A percentile compares a stretch with the other conserved stretches of the same genome.
phyloP scores from a whole-genome alignment of 495 filamentous ascomycete species.

The Aspergillus steynii region DNA sequence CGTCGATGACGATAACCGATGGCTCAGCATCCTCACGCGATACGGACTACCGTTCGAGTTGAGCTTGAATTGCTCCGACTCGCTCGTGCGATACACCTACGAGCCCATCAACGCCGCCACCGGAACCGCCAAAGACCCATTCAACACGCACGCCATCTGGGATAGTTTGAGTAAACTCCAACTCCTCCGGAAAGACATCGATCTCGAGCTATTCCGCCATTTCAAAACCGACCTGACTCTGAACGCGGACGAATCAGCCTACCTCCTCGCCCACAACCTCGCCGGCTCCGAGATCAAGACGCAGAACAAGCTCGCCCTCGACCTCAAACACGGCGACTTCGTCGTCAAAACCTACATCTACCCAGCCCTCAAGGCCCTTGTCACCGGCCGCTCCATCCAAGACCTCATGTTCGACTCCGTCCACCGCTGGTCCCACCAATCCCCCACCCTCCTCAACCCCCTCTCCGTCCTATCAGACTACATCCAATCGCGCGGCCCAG shows the following conservation, averaged over 20 bases:
- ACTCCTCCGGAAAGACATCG: not conserved
- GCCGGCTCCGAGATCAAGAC: too few relatives aligned
- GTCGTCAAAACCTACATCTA: too few relatives aligned
- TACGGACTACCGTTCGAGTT: slow-evolving; percentile 19
- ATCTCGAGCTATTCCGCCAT: not conserved
- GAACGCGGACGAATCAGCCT: too few relatives aligned
- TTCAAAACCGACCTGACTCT: too few relatives aligned
- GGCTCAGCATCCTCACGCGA: slow-evolving; percentile 13
- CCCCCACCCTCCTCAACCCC: not conserved
- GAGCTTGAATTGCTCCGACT: slow-evolving; percentile 16
- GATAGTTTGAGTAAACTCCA: slow-evolving; percentile 6
- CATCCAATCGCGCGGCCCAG: slow-evolving; percentile 7
- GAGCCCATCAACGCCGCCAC: not conserved
- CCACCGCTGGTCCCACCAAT: not conserved
- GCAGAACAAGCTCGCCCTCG: too few relatives aligned
- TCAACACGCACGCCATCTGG: slow-evolving; percentile 17
- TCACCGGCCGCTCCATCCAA: slow-evolving; percentile 5
- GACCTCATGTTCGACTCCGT: slow-evolving; percentile 11
- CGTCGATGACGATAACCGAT: not conserved
- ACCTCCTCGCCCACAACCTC: too few relatives aligned
- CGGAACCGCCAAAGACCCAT: slow-evolving; percentile 16
- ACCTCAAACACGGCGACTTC: too few relatives aligned
- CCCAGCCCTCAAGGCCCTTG: too few relatives aligned
- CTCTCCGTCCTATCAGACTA: slow-evolving; percentile 10
- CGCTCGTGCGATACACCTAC: slow-evolving; percentile 13